A percentile compares a stretch with the other conserved stretches of the same genome.
Evolutionary conservation across 192 early-diverging fungal species (phyloP).

Genomic region (Geranomyces variabilis): DNA sequence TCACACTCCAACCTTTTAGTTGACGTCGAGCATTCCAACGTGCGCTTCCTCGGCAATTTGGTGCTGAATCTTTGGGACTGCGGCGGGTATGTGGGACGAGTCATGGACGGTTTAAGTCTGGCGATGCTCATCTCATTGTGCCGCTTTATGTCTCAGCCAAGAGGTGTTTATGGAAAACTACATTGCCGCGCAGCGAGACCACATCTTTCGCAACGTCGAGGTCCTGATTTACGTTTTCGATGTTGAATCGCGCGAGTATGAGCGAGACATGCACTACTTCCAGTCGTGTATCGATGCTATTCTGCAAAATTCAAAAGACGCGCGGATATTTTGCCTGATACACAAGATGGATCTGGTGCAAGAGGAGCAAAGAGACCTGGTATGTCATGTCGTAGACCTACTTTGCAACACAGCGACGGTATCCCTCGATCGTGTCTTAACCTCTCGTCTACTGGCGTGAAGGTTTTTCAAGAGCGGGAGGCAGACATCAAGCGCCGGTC

Average conservation of each 20-base stretch:
- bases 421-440: no score
- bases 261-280: conserved; percentile 90
- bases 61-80: conserved; percentile 97
- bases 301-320: conserved; percentile 77
- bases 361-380: conserved; percentile 69
- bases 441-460: not conserved
- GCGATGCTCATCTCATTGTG: not conserved
- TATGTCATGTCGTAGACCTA: conserved; percentile 27
- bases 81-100: conserved; percentile 37
- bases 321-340: conserved; percentile 92
- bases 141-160: conserved; percentile 57
- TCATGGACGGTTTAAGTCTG: not conserved
- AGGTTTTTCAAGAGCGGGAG: conserved; percentile 71
- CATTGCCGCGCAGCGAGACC: conserved; percentile 87
- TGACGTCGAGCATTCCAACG: conserved; percentile 96
- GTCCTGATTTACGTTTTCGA: conserved; percentile 99
- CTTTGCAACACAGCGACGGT: not conserved
- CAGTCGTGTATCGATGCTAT: conserved; percentile 87
- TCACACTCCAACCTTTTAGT: conserved; percentile 49
- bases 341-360: conserved; percentile 98
- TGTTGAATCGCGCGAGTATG: conserved; percentile 86
- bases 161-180: conserved; percentile 97
- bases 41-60: conserved; percentile 93
- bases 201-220: conserved; percentile 97
- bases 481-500: conserved; percentile 70